These are phyloP conservation scores for Phascolomyces articulosus DNA, from an alignment of 371 early-diverging fungal species.

Conservation along the genomic window DNA sequence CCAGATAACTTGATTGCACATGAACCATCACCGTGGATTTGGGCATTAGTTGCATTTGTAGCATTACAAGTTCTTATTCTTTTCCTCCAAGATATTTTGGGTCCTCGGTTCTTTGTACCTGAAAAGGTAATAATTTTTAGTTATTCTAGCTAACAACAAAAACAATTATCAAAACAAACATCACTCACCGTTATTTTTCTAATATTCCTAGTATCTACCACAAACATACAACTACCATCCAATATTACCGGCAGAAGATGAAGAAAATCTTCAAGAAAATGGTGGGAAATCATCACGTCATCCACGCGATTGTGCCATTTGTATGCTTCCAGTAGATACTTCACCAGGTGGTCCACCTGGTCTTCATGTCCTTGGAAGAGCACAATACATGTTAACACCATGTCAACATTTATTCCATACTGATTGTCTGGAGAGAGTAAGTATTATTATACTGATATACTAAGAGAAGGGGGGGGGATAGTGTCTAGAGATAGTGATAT, in stretches of 20 bases:
- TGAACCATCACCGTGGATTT: slow-evolving; percentile 57
- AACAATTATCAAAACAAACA: too few species aligned
- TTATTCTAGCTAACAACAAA: too few species aligned
- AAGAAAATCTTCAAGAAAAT: slow-evolving; percentile 11
- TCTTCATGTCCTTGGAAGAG: slow-evolving; percentile 53
- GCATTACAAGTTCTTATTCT: slow-evolving; percentile 61
- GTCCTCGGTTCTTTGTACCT: slow-evolving; percentile 79
- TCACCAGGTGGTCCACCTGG: slow-evolving; percentile 38
- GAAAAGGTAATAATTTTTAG: slow-evolving; percentile 56
- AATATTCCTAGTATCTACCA: slow-evolving; percentile 69
- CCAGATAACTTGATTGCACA: slow-evolving; percentile 60
- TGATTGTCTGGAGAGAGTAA: slow-evolving; percentile 72
- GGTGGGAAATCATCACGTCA: slow-evolving; percentile 1
- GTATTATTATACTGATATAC: not conserved
- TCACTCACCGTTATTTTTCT: slow-evolving; percentile 2
- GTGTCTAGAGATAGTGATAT: too few species aligned
- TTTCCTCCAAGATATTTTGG: slow-evolving; percentile 71
- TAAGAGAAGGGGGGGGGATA: too few species aligned
- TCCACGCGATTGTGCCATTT: slow-evolving; percentile 71
- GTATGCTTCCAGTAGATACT: slow-evolving; percentile 68
- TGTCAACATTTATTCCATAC: slow-evolving; percentile 85
- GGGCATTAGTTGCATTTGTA: slow-evolving; percentile 60
- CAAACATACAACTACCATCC: slow-evolving; percentile 76
- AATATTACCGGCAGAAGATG: slow-evolving; percentile 41
- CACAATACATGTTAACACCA: slow-evolving; percentile 82